Evolutionary conservation across 768 basidiomycete genomes (phyloP), one percentile per base, ranked within the genome.

Genomic region (Kwoniella heveanensis): DNA sequence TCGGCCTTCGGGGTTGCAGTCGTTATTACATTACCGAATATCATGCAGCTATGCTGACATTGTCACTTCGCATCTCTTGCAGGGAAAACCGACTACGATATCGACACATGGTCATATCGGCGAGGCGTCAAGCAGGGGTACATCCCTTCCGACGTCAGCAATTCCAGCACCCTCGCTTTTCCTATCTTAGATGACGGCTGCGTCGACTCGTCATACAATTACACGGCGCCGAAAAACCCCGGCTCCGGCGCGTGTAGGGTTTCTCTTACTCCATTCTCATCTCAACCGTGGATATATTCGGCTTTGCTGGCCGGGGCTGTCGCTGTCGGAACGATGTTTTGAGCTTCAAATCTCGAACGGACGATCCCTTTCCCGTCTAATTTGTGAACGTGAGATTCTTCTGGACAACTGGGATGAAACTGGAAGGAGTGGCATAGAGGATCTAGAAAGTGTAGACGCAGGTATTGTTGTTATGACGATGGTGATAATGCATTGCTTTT

Each of bases 101-200:
- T 78, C 30, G 73, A 77, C 50, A 79, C 78, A 2, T 79, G 78
- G 78, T 71, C 70, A 15, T 77, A 74, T 54, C 37, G 71, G 7
- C 59, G 67, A 2, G 79, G 73, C 0, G 30, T 78, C 21, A 25
- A 21, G 9, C 65, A 72, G 26, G 76, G 76, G 17, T 78, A 74
- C 59, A 78, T 80, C 22, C 79, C 79, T 3, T 64, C 64, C 0
- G 71, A 80, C 60, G 64, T 78, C 12, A 68, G 69, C 46, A 74
- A 80, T 57, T 44, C 68, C 7, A 72, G 76, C 5, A 72, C 68
- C 1, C 62, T 69, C 32, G 72, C 55, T 12, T 80, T 68, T 53
- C 77, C 79, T 1, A 48, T 77, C 13, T 60, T 76, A 5, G 30
- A 61, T 15, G 65, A 73, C 56, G 78, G 76, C 8, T 80, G 79